Conservation (phyloP, 768 basidiomycete genomes). For the Baorangia bicolor region DNA sequence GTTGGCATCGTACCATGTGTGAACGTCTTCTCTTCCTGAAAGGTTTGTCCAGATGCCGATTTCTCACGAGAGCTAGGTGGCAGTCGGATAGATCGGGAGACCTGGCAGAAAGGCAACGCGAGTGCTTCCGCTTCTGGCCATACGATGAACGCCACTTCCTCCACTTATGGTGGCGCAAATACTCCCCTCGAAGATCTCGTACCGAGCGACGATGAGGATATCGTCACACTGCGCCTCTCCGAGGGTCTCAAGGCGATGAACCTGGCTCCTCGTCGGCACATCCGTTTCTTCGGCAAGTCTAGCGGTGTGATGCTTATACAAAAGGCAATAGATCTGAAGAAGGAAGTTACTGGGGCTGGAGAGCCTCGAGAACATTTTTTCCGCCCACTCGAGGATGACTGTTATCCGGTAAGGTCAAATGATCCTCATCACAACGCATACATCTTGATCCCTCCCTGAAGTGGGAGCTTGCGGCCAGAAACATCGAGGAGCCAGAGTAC, state of each 20-base stretch:
- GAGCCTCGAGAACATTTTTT: constrained; percentile 9
- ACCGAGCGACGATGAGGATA: constrained; percentile 31
- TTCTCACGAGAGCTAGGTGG: constrained; percentile 58
- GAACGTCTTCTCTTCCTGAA: neutral
- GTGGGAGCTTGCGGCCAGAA: constrained; percentile 29
- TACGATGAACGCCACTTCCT: constrained; percentile 11
- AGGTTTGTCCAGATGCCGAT: constrained; percentile 68
- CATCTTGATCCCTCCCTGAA: constrained; percentile 5
- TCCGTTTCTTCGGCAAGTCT: constrained; percentile 41
- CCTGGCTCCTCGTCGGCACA: constrained; percentile 4
- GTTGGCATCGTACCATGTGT: constrained; percentile 1
- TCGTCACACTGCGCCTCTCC: constrained; percentile 21
- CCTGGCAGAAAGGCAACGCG: constrained; percentile 29
- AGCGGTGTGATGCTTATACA: constrained; percentile 43
- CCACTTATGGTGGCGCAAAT: constrained; percentile 3
- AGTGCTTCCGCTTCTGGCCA: constrained; percentile 12
- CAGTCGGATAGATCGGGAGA: constrained; percentile 37
- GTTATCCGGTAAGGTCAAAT: constrained; percentile 27
- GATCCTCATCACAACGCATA: neutral
- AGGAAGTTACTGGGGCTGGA: constrained; percentile 47
- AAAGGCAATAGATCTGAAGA: constrained; percentile 57
- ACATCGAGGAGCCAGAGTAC: constrained; percentile 30
- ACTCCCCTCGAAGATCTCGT: constrained; percentile 21
- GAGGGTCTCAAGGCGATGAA: constrained; percentile 25
- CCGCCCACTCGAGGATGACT: neutral